Percentiles rank a stretch among this genome's conserved stretches.
phyloP scores from a whole-genome alignment of 1,139 yeast genomes.

The Kurtzmaniella quercitrusa region DNA sequence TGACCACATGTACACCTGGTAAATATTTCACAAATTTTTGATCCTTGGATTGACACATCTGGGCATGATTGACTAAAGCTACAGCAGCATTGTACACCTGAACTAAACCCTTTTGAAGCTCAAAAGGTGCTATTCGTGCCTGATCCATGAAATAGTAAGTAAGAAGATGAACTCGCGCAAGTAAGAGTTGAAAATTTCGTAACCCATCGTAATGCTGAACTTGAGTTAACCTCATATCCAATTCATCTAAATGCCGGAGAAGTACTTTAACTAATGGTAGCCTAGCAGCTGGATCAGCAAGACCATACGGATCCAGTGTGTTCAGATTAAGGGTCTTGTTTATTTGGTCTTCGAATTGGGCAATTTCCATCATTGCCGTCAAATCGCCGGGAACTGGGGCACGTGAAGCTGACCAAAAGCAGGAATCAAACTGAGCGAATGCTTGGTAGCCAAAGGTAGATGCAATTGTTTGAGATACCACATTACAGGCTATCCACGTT shows the following conservation, averaged over 20 bases:
- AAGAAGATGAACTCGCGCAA: constrained; percentile 73
- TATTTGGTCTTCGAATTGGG: constrained; percentile 81
- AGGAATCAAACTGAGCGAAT: constrained; percentile 77
- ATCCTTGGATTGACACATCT: constrained; percentile 55
- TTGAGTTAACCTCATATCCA: constrained; percentile 48
- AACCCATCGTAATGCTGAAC: constrained; percentile 50
- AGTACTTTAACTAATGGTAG: constrained; percentile 70
- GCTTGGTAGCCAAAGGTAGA: constrained; percentile 94
- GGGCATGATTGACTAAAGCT: constrained; percentile 64
- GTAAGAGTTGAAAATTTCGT: constrained; percentile 61
- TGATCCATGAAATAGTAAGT: constrained; percentile 80
- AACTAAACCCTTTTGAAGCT: constrained; percentile 69
- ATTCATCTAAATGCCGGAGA: constrained; percentile 66
- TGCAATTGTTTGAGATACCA: constrained; percentile 85
- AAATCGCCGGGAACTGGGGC: constrained; percentile 34
- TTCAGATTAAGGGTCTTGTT: constrained; percentile 74
- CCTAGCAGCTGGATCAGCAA: constrained; percentile 64
- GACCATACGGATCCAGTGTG: constrained; percentile 62
- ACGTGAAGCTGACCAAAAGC: constrained; percentile 53
- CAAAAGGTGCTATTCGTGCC: constrained; percentile 49
- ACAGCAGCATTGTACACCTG: constrained; percentile 77
- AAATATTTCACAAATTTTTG: constrained; percentile 66
- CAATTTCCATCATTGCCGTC: constrained; percentile 73
- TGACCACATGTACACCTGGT: constrained; percentile 78
- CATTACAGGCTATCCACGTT: constrained; percentile 93